Evolutionary conservation across 805 yeast genomes (phyloP).

Genomic region (Hanseniaspora meyeri): DNA sequence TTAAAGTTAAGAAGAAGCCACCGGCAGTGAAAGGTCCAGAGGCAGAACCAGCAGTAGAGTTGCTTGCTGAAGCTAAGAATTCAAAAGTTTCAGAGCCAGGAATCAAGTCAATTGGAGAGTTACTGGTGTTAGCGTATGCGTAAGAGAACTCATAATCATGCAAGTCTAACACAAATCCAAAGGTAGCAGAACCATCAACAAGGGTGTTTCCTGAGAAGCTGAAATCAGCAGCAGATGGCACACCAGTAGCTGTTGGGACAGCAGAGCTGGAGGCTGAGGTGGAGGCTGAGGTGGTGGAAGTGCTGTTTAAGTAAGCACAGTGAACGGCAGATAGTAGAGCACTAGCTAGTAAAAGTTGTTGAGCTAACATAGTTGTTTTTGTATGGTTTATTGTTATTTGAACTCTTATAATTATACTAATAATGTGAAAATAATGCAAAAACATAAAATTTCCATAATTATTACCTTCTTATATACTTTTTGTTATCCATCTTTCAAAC

Average conservation of each 20-base stretch:
- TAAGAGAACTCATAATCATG: background rate
- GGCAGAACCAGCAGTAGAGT: background rate
- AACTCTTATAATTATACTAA: background rate
- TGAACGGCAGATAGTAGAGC: constrained; percentile 3
- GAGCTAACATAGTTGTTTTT: background rate
- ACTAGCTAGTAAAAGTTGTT: constrained; percentile 1
- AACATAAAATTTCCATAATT: too few species aligned
- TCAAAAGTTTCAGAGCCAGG: background rate
- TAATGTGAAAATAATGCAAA: too few species aligned
- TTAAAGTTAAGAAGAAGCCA: constrained; percentile 6
- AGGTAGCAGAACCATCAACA: constrained; percentile 3
- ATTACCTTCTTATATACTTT: too few species aligned
- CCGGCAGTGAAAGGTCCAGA: constrained; percentile 3
- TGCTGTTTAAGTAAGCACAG: constrained; percentile 1
- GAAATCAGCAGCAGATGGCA: background rate
- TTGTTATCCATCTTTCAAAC: too few species aligned
- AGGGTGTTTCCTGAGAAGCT: constrained; percentile 1
- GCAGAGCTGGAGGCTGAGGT: background rate
- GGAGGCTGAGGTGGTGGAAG: background rate
- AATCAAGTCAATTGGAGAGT: background rate
- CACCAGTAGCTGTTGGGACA: constrained; percentile 1
- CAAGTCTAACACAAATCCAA: background rate
- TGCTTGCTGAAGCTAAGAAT: background rate
- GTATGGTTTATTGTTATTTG: background rate
- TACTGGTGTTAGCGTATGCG: background rate